A percentile compares a stretch with the other conserved stretches of the same genome.
Conservation (phyloP, 345 rosid genomes). For the Boechera stricta region DNA sequence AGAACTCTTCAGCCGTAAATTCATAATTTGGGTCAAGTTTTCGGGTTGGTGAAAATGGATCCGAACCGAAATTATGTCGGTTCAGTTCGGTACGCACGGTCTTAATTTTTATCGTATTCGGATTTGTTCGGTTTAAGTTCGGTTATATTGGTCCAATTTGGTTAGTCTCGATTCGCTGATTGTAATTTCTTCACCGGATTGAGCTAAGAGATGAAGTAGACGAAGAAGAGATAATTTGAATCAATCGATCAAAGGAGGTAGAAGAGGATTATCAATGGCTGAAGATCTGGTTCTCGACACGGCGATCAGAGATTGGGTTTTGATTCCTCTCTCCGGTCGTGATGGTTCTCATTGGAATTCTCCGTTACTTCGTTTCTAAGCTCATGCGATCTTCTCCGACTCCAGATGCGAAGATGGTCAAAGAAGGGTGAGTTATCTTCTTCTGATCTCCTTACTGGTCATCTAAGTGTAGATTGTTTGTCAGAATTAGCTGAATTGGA, state of each 20-base stretch:
- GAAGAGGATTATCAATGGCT: constrained; percentile 60
- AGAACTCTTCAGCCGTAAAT: no score
- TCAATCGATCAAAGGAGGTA: not conserved
- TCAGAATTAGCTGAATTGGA: constrained; percentile 8
- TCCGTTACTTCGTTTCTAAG: constrained; percentile 77
- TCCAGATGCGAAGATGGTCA: constrained; percentile 82
- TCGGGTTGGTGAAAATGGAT: not conserved
- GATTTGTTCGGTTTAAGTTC: not conserved
- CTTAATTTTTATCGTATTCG: not conserved
- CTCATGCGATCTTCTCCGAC: constrained; percentile 78
- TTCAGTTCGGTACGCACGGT: not conserved
- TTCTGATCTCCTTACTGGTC: not conserved
- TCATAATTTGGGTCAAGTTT: not conserved
- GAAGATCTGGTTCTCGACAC: constrained; percentile 95
- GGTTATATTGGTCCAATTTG: not conserved
- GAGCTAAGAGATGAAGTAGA: constrained; percentile 11
- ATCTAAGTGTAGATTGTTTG: not conserved
- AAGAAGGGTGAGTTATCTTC: constrained; percentile 68
- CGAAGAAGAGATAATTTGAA: not conserved
- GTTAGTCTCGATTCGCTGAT: not conserved
- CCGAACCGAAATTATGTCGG: not conserved
- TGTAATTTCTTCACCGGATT: constrained; percentile 20
- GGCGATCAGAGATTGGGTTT: constrained; percentile 95
- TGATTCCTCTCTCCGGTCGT: constrained; percentile 91
- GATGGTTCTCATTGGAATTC: constrained; percentile 92